A percentile compares a stretch with the other conserved stretches of the same genome.
These are phyloP conservation scores for Coemansia sp. DNA, from an alignment of 192 early-diverging fungal genomes.

Conservation along the genomic window DNA sequence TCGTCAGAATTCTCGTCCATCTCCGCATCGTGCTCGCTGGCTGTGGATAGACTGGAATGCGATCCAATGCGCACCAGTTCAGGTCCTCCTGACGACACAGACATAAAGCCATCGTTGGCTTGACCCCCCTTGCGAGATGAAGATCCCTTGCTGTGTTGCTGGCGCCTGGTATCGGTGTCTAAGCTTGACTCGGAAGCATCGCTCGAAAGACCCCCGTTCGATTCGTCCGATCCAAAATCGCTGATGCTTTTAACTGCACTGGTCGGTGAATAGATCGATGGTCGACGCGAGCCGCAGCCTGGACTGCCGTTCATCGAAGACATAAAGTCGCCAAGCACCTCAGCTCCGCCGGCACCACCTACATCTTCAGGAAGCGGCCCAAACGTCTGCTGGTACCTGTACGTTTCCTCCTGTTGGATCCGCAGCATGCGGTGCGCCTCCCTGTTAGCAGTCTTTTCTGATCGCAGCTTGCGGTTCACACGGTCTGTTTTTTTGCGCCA, in stretches of 20 bases:
- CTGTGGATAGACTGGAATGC: slow-evolving; percentile 23
- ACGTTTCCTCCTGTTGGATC: slow-evolving; percentile 39
- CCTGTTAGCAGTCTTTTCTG: slow-evolving; percentile 22
- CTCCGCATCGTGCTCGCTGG: background rate
- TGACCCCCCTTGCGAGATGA: background rate
- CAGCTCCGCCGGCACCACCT: slow-evolving; percentile 8
- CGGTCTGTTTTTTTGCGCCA: slow-evolving; percentile 46
- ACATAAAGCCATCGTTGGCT: background rate
- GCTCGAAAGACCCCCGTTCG: slow-evolving; percentile 16
- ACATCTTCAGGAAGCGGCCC: slow-evolving; percentile 36
- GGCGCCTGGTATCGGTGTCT: background rate
- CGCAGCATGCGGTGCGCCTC: slow-evolving; percentile 33
- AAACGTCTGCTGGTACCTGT: slow-evolving; percentile 40
- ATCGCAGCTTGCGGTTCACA: slow-evolving; percentile 36
- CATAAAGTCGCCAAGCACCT: slow-evolving; percentile 27
- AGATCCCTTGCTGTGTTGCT: background rate
- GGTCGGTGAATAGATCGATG: background rate
- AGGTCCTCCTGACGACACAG: background rate
- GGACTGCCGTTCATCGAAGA: slow-evolving; percentile 1
- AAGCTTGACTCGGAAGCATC: slow-evolving; percentile 4
- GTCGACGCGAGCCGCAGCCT: background rate
- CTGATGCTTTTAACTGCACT: background rate
- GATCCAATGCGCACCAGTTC: slow-evolving; percentile 17
- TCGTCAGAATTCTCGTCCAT: slow-evolving; percentile 29
- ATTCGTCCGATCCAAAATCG: slow-evolving; percentile 7